Conservation (phyloP, 129 eudicot species). For the Calendula officinalis region DNA sequence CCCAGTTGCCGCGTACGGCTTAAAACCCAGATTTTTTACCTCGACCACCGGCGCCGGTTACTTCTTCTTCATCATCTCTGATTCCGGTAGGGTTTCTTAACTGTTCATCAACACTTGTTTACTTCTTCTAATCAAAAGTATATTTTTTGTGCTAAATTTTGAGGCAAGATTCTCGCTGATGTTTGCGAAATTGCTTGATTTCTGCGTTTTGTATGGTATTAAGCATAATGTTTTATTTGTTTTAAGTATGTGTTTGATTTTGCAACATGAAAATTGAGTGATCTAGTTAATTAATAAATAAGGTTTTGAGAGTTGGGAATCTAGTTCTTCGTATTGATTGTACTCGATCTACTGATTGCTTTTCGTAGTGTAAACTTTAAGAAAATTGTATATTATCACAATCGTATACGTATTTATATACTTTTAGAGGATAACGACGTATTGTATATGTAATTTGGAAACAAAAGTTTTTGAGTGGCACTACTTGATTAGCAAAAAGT, state of each 20-base stretch:
- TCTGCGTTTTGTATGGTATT: too few relatives aligned
- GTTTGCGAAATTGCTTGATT: conserved; percentile 5
- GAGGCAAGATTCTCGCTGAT: conserved; percentile 9
- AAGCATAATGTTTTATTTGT: too few relatives aligned
- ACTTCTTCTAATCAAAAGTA: neutral
- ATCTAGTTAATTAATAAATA: conserved; percentile 4
- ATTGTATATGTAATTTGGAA: too few relatives aligned
- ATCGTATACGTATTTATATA: too few relatives aligned
- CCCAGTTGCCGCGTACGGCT: conserved; percentile 6
- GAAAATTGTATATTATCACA: too few relatives aligned
- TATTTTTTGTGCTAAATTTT: neutral
- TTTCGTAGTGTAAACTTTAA: too few relatives aligned
- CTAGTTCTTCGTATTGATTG: too few relatives aligned
- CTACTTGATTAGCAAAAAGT: too few relatives aligned
- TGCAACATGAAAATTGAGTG: neutral
- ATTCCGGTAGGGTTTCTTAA: conserved; percentile 2
- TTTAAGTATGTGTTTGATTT: conserved; percentile 1
- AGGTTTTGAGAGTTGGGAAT: neutral
- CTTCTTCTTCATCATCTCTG: neutral
- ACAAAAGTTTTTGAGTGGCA: too few relatives aligned
- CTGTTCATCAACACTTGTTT: neutral
- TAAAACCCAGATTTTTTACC: neutral
- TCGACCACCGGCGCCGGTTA: neutral
- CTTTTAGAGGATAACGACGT: too few relatives aligned
- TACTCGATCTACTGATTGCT: too few relatives aligned